Percentiles rank a stretch among this genome's conserved stretches.
phyloP scores from a whole-genome alignment of 805 yeast species.

The Metschnikowia corniflorae region DNA sequence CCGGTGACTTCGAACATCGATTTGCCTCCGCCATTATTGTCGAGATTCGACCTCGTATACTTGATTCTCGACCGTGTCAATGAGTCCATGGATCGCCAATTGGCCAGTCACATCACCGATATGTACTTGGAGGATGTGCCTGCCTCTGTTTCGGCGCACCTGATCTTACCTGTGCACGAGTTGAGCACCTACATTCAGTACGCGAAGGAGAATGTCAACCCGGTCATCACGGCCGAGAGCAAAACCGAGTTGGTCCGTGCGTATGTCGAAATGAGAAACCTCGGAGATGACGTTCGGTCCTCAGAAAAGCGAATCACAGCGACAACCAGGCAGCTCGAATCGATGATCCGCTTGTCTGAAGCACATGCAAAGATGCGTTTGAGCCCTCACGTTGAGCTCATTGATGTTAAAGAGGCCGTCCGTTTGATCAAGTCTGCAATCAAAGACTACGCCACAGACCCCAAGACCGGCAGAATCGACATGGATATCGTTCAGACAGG shows the following conservation, averaged over 20 bases:
- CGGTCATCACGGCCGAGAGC: slow-evolving; percentile 77
- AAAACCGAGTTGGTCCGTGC: slow-evolving; percentile 80
- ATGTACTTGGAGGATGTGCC: slow-evolving; percentile 90
- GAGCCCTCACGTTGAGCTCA: slow-evolving; percentile 61
- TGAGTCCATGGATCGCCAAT: slow-evolving; percentile 73
- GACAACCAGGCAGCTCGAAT: slow-evolving; percentile 93
- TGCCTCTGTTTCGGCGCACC: slow-evolving; percentile 61
- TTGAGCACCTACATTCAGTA: slow-evolving; percentile 87
- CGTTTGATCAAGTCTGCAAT: slow-evolving; percentile 90
- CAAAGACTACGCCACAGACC: slow-evolving; percentile 97
- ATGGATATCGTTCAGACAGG: slow-evolving; percentile 98
- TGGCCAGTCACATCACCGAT: slow-evolving; percentile 86
- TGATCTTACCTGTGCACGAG: slow-evolving; percentile 80
- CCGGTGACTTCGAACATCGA: slow-evolving; percentile 96
- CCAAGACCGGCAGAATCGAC: slow-evolving; percentile 92
- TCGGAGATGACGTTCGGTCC: slow-evolving; percentile 87
- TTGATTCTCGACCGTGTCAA: slow-evolving; percentile 90
- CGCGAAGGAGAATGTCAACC: slow-evolving; percentile 81
- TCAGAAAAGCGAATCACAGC: slow-evolving; percentile 94
- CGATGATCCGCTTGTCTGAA: slow-evolving; percentile 90
- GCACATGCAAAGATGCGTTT: slow-evolving; percentile 98
- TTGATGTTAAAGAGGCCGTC: slow-evolving; percentile 91
- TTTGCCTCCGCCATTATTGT: slow-evolving; percentile 90
- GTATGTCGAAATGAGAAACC: slow-evolving; percentile 89
- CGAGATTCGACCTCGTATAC: slow-evolving; percentile 93